Percentiles rank a stretch among this genome's conserved stretches.
These are phyloP conservation scores for Leptosphaerulina australis DNA, from an alignment of 2,329 filamentous ascomycete genomes.

Conservation along the genomic window DNA sequence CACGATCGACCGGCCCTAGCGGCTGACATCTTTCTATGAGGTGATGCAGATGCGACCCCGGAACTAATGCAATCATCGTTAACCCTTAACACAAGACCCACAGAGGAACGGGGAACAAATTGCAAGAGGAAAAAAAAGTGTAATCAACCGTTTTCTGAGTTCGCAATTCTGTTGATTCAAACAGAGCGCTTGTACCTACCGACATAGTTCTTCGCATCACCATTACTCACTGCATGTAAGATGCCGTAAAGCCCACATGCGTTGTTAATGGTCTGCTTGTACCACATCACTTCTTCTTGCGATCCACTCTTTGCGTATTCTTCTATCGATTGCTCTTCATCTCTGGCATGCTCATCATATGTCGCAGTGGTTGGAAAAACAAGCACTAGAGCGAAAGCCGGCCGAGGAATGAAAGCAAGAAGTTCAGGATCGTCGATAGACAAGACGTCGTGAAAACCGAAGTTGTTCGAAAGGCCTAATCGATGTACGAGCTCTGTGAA, in stretches of 20 bases:
- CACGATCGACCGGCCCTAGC: too few relatives aligned
- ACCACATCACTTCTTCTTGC: constrained; percentile 75
- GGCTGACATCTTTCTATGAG: too few relatives aligned
- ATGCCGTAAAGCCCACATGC: constrained; percentile 91
- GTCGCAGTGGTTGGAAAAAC: constrained; percentile 80
- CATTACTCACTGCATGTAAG: constrained; percentile 82
- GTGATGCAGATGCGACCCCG: too few relatives aligned
- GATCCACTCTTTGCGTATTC: constrained; percentile 68
- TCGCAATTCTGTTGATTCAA: too few relatives aligned
- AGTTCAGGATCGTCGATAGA: constrained; percentile 81
- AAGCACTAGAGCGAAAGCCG: constrained; percentile 83
- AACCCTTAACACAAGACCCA: too few relatives aligned
- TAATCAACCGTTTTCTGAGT: too few relatives aligned
- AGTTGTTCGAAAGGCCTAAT: constrained; percentile 73
- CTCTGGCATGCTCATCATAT: constrained; percentile 76
- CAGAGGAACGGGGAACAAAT: too few relatives aligned
- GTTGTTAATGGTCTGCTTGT: constrained; percentile 91
- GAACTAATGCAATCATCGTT: too few relatives aligned
- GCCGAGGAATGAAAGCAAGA: constrained; percentile 81
- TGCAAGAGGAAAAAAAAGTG: too few relatives aligned
- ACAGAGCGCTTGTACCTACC: too few relatives aligned
- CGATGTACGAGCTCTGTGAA: constrained; percentile 83
- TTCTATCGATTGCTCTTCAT: constrained; percentile 69
- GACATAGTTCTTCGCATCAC: constrained; percentile 68
- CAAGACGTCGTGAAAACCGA: constrained; percentile 87